Conservation (phyloP, 2,329 filamentous ascomycete genomes). For the Geosmithia morbida region DNA sequence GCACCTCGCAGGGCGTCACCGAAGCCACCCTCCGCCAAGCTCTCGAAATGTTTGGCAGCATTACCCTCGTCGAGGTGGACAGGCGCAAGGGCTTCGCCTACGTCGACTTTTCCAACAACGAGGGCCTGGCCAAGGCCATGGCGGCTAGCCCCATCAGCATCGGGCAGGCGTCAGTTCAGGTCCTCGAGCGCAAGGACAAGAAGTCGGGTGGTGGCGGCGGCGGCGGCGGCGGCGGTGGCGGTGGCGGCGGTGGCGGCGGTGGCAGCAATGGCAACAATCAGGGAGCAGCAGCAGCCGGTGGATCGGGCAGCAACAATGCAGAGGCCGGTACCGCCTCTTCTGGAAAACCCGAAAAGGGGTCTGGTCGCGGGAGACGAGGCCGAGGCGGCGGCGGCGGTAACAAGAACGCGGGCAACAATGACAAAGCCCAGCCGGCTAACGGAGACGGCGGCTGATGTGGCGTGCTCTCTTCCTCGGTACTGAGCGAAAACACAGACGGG, state of each 20-base stretch:
- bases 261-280: not conserved
- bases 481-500: no score
- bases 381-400: slow-evolving; percentile 7
- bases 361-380: slow-evolving; percentile 10
- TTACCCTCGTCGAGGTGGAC: slow-evolving; percentile 79
- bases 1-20: slow-evolving; percentile 82
- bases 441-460: not conserved
- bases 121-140: slow-evolving; percentile 63
- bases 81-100: slow-evolving; percentile 92
- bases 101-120: slow-evolving; percentile 68
- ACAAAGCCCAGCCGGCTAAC: slow-evolving; percentile 1
- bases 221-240: no score
- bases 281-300: slow-evolving; percentile 1
- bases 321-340: not conserved
- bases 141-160: slow-evolving; percentile 69
- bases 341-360: slow-evolving; percentile 8
- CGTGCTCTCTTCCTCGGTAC: no score
- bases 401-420: slow-evolving; percentile 5
- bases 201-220: slow-evolving; percentile 14
- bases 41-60: slow-evolving; percentile 57
- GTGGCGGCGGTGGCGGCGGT: not conserved
- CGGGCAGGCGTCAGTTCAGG: slow-evolving; percentile 73
- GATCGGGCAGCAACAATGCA: not conserved
- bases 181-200: slow-evolving; percentile 66
- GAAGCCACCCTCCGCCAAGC: slow-evolving; percentile 64